These are phyloP conservation scores for Boletus reticulatus DNA, from an alignment of 768 basidiomycete species.

Conservation along the genomic window DNA sequence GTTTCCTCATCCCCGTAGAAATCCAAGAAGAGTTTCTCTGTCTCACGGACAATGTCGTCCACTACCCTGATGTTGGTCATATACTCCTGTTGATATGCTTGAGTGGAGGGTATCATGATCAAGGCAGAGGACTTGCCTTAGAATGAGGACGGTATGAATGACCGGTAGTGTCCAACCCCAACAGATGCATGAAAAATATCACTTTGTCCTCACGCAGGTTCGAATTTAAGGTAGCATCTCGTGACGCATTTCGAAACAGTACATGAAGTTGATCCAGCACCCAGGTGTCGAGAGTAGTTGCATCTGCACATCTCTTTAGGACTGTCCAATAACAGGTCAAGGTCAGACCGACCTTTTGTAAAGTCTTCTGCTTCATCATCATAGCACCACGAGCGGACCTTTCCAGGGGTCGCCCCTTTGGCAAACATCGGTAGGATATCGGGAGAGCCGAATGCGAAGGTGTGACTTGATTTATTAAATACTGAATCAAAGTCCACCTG, in stretches of 20 bases:
- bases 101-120: neutral
- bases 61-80: constrained; percentile 82
- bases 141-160: constrained; percentile 86
- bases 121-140: constrained; percentile 39
- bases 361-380: constrained; percentile 80
- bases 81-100: constrained; percentile 58
- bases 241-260: constrained; percentile 64
- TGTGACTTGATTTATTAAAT: constrained; percentile 76
- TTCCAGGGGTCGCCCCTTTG: constrained; percentile 65
- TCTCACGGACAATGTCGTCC: constrained; percentile 66
- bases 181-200: constrained; percentile 80
- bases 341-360: constrained; percentile 58
- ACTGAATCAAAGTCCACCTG: constrained; percentile 82
- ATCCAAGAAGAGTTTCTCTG: constrained; percentile 56
- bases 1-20: constrained; percentile 73
- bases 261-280: constrained; percentile 65
- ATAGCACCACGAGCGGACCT: constrained; percentile 75
- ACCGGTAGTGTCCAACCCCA: constrained; percentile 84
- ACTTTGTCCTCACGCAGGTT: constrained; percentile 58
- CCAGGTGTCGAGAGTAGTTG: constrained; percentile 76
- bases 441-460: constrained; percentile 84
- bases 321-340: neutral
- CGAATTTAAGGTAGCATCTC: constrained; percentile 44
- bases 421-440: constrained; percentile 89
- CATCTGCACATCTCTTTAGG: constrained; percentile 45